These are phyloP conservation scores for Kodamaea derodonti DNA, from an alignment of 1,139 yeast species.

Conservation along the genomic window DNA sequence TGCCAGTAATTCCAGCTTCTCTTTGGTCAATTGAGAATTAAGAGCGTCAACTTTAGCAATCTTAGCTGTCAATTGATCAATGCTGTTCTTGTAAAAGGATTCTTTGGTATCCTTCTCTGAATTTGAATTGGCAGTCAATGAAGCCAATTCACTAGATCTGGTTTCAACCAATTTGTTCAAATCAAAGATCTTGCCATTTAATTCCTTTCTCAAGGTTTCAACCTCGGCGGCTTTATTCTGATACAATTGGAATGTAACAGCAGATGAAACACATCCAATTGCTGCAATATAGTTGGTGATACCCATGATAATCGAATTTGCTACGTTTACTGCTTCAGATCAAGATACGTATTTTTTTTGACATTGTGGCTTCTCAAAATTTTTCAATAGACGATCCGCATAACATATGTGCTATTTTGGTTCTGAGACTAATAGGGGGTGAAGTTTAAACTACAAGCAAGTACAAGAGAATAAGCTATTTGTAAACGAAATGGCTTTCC, in stretches of 20 bases:
- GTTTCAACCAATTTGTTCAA: constrained; percentile 11
- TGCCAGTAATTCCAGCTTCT: constrained; percentile 8
- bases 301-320: constrained; percentile 10
- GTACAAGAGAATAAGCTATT: too few species aligned
- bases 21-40: constrained; percentile 7
- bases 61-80: constrained; percentile 8
- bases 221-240: constrained; percentile 23
- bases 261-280: constrained; percentile 24
- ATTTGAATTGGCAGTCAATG: constrained; percentile 6
- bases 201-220: constrained; percentile 12
- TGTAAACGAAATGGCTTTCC: too few species aligned
- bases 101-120: constrained; percentile 6
- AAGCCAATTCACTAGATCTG: constrained; percentile 11
- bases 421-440: too few species aligned
- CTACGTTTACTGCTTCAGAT: too few species aligned
- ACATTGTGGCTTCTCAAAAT: too few species aligned
- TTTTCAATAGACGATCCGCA: too few species aligned
- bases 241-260: constrained; percentile 23
- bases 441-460: too few species aligned
- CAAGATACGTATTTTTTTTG: too few species aligned
- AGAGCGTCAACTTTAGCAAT: constrained; percentile 9
- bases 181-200: constrained; percentile 12
- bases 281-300: constrained; percentile 18
- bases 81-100: constrained; percentile 6
- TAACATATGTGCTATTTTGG: too few species aligned